Base-by-base conservation (phyloP, 1,139 yeast genomes). In the Yamadazyma diospyri region DNA sequence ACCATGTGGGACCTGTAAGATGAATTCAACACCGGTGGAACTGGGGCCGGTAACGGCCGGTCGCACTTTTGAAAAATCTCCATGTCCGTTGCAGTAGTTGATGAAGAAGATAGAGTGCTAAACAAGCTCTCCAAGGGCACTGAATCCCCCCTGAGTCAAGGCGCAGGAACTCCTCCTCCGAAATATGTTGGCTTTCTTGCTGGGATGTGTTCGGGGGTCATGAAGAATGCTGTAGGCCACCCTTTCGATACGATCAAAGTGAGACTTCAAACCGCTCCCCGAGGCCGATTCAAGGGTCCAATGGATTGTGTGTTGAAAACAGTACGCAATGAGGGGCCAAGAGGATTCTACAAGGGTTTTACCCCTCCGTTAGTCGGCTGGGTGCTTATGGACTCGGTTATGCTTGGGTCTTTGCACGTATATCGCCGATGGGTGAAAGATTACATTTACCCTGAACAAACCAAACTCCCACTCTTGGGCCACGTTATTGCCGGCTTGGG, bases 181-280 rank as follows among this genome's bases (percentile, higher is more conserved):
- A 58, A 72, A 37, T 79, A 78, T 47, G 71, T 78, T 40, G 95
- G 95, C 11, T 87, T 86, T 50, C 72, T 86, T 10, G 95, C 96
- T 2, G 96, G 96, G 5, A 78, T 84, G 51, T 83, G 83, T 51
- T 81, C 92, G 0, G 96, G 96, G 13, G 75, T 86, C 23, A 83
- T 85, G 49, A 88, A 88, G 55, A 83, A 87, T 48, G 78, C 82
- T 1, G 96, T 88, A 12, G 96, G 97, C 1, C 96, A 88, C 55
- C 96, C 97, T 5, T 87, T 88, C 47, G 97, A 88, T 53, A 85
- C 95, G 2, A 78, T 88, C 45, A 88, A 88, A 52, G 95, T 87
- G 16, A 66, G 97, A 33, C 64, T 88, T 28, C 97, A 88, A 51
- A 87, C 96, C 0, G 83, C 94, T 1, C 75, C 78, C 14, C 48